Conservation (phyloP, 345 rosid species). For the Murraya paniculata region DNA sequence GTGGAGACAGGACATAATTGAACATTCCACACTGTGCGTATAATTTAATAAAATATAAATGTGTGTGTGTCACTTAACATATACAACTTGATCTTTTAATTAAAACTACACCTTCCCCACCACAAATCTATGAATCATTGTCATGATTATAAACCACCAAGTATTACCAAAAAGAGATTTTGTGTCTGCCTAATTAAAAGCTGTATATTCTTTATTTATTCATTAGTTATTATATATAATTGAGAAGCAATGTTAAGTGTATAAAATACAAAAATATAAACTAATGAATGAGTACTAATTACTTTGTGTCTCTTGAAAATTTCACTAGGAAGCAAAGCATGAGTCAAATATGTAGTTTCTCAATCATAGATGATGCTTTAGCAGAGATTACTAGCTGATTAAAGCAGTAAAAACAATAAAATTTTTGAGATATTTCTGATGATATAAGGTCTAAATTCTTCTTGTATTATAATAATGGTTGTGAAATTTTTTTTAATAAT, state of each 20-base stretch:
- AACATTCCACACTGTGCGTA: background rate
- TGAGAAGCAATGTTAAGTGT: background rate
- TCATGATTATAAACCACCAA: background rate
- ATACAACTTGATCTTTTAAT: background rate
- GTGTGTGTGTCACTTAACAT: background rate
- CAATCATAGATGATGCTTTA: background rate
- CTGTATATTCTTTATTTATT: background rate
- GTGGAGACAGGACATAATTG: background rate
- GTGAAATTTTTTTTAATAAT: too few species aligned
- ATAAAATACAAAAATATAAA: too few species aligned
- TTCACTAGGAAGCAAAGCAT: background rate
- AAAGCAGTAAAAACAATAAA: too few species aligned
- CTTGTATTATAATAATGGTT: too few species aligned
- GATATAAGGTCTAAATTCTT: too few species aligned
- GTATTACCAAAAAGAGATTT: background rate
- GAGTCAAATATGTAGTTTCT: background rate
- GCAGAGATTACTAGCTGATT: too few species aligned
- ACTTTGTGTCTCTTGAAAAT: background rate
- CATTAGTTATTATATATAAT: background rate
- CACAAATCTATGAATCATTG: background rate
- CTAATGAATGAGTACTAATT: background rate
- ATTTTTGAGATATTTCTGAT: too few species aligned
- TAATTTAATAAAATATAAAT: too few species aligned
- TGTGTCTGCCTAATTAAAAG: slow-evolving; percentile 6
- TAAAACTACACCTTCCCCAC: too few species aligned